phyloP scores from a whole-genome alignment of 805 yeast species.

The Candida tammaniensis region DNA sequence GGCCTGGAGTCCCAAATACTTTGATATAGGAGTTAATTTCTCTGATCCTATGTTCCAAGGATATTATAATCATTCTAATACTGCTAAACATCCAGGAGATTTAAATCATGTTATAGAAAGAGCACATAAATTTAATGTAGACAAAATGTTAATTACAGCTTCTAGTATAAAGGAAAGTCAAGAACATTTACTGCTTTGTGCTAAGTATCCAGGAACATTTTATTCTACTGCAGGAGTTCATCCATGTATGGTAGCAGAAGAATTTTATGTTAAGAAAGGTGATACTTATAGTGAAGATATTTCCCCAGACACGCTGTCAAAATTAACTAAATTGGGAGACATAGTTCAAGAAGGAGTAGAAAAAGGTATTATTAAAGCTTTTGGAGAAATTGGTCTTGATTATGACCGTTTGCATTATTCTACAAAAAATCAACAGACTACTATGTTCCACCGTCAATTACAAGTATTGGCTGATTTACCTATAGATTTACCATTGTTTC shows the following conservation, averaged over 20 bases:
- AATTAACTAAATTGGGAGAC: slow-evolving; percentile 47
- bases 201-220: slow-evolving; percentile 24
- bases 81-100: slow-evolving; percentile 64
- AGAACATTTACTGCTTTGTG: slow-evolving; percentile 58
- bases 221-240: slow-evolving; percentile 89
- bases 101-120: slow-evolving; percentile 59
- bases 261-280: slow-evolving; percentile 28
- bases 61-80: slow-evolving; percentile 57
- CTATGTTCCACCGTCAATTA: slow-evolving; percentile 71
- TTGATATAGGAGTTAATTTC: slow-evolving; percentile 63
- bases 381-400: slow-evolving; percentile 96
- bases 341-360: slow-evolving; percentile 48
- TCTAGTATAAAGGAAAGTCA: slow-evolving; percentile 67
- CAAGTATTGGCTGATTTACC: slow-evolving; percentile 49
- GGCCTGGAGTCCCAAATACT: slow-evolving; percentile 29
- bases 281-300: slow-evolving; percentile 32
- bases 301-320: slow-evolving; percentile 28
- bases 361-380: slow-evolving; percentile 63
- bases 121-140: slow-evolving; percentile 64
- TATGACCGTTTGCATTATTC: slow-evolving; percentile 86
- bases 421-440: slow-evolving; percentile 59
- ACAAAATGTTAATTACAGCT: slow-evolving; percentile 77
- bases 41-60: slow-evolving; percentile 91
- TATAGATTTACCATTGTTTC: slow-evolving; percentile 69
- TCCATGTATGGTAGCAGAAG: slow-evolving; percentile 75